Percentiles rank a stretch among this genome's conserved stretches.
Conservation (phyloP, 495 filamentous ascomycete species). For the Hypoxylon perforatum region DNA sequence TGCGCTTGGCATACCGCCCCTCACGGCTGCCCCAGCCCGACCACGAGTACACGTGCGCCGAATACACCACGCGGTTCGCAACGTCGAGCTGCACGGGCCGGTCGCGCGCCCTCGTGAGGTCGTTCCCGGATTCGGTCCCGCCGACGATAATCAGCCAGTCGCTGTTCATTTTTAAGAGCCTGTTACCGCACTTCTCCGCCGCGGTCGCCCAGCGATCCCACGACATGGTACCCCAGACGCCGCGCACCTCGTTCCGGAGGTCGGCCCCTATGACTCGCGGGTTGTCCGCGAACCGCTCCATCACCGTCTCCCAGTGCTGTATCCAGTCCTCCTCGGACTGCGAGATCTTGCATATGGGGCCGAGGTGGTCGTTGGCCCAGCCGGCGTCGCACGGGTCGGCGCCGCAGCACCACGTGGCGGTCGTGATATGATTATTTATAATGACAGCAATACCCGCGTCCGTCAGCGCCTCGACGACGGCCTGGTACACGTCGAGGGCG, state of each 20-base stretch:
- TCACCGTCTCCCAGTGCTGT: conserved; percentile 68
- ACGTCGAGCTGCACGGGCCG: conserved; percentile 65
- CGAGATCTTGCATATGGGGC: conserved; percentile 60
- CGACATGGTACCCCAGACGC: conserved; percentile 71
- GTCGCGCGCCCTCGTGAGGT: conserved; percentile 58
- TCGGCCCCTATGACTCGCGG: conserved; percentile 68
- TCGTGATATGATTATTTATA: conserved; percentile 71
- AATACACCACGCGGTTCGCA: conserved; percentile 66
- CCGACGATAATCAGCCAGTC: conserved; percentile 72
- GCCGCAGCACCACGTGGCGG: conserved; percentile 70
- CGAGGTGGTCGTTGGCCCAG: conserved; percentile 68
- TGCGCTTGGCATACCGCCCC: conserved; percentile 62
- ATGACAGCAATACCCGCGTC: conserved; percentile 68
- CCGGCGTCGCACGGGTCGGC: conserved; percentile 68
- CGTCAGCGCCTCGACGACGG: conserved; percentile 65
- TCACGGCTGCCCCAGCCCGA: conserved; percentile 68
- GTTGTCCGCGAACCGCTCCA: conserved; percentile 62
- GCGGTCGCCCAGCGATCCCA: conserved; percentile 69
- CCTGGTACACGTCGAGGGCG: conserved; percentile 66
- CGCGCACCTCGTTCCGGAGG: conserved; percentile 69
- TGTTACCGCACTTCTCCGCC: conserved; percentile 66
- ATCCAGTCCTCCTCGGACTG: conserved; percentile 71
- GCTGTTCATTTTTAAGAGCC: conserved; percentile 63
- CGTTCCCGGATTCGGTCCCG: conserved; percentile 69
- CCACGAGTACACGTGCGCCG: conserved; percentile 70